A percentile compares a stretch with the other conserved stretches of the same genome.
Evolutionary conservation across 2,329 filamentous ascomycete species (phyloP).

Genomic region (Fonsecaea pedrosoi): DNA sequence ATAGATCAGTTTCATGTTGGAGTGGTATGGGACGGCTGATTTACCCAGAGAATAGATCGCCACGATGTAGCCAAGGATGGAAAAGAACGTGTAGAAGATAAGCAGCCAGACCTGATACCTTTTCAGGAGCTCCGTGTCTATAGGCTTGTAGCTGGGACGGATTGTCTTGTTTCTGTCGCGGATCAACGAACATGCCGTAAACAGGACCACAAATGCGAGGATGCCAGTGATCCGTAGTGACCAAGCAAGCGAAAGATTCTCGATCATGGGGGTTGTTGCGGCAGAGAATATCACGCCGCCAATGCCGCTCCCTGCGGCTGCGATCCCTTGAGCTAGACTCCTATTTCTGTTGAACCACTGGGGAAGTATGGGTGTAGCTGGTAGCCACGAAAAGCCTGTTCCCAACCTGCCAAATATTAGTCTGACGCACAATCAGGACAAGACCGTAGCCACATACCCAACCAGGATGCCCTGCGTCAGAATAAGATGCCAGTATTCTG

Average conservation of each 20-base stretch:
- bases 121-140: slow-evolving; percentile 39
- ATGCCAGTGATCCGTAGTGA: slow-evolving; percentile 45
- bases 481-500: slow-evolving; percentile 40
- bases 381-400: slow-evolving; percentile 41
- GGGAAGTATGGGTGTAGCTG: slow-evolving; percentile 39
- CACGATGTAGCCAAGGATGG: slow-evolving; percentile 57
- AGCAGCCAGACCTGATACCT: slow-evolving; percentile 39
- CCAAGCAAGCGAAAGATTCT: slow-evolving; percentile 41
- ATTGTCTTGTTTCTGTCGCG: slow-evolving; percentile 41
- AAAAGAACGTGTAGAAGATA: slow-evolving; percentile 52
- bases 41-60: slow-evolving; percentile 16
- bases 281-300: slow-evolving; percentile 43
- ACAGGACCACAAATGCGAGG: slow-evolving; percentile 39
- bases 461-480: slow-evolving; percentile 43
- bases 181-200: slow-evolving; percentile 41
- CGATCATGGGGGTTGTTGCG: slow-evolving; percentile 42
- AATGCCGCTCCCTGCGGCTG: slow-evolving; percentile 43
- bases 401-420: slow-evolving; percentile 32
- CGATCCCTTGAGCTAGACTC: slow-evolving; percentile 44
- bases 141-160: slow-evolving; percentile 36
- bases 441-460: slow-evolving; percentile 26
- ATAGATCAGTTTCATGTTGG: not conserved
- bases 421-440: not conserved
- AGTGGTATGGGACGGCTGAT: not conserved
- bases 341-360: slow-evolving; percentile 46